Evolutionary conservation across 129 eudicot species (phyloP), one percentile per base, ranked within the genome.

Genomic region (Deinandra increscens): DNA sequence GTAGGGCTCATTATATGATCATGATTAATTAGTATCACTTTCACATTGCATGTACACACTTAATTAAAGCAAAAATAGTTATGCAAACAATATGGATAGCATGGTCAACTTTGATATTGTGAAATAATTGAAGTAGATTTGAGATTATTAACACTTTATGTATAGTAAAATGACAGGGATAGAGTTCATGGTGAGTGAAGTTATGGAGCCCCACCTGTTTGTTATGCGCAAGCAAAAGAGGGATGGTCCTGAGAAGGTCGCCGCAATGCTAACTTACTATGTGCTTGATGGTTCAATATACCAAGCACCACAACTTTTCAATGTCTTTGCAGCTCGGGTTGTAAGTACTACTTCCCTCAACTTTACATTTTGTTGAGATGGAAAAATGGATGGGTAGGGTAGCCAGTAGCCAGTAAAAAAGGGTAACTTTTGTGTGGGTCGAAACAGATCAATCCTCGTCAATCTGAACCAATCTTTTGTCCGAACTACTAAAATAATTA

Each of bases 241-340:
- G 66, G 96, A 89, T 64, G 75, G 85, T 37, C 98, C 97, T 31
- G 98, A 93, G 77, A 93, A 89, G 56, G 95, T 87, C 51, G 89
- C 88, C 2, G 95, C 97, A 37, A 89, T 88, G 96, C 83, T 88
- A 31, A 92, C 98, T 0, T 92, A 92, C 66, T 92, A 92, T 44
- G 74, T 92, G 48, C 83, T 93, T 72, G 97, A 93, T 86, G 98
- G 98, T 38, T 93, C 98, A 38, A 87, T 93, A 54, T 93, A 93
- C 75, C 98, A 93, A 78, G 98, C 92, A 2, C 98, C 98, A 10
- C 98, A 93, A 79, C 97, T 93, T 62, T 89, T 87, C 82, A 93
- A 85, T 73, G 97, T 93, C 45, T 93, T 93, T 75, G 86, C 96
- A 9, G 86, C 96, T 67, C 95, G 98, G 74, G 88, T 93, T 78